Conservation (phyloP, 1,139 yeast genomes). For the Sugiyamaella xylanicola region DNA sequence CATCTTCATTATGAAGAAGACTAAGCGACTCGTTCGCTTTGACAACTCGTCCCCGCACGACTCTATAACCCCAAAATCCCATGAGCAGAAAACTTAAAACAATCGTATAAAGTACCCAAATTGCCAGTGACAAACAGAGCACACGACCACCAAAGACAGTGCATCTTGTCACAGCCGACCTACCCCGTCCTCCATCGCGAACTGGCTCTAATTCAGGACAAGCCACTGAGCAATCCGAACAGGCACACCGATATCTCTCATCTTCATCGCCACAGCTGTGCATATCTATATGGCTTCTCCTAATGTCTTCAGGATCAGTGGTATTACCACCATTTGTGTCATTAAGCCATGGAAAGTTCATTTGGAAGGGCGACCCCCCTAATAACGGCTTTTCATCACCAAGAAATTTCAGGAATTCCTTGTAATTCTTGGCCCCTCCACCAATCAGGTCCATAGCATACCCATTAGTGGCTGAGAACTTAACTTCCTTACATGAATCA, state of each 20-base stretch:
- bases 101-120: slow-evolving; percentile 54
- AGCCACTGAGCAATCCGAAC: slow-evolving; percentile 81
- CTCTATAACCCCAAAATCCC: slow-evolving; percentile 10
- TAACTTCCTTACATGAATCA: slow-evolving; percentile 85
- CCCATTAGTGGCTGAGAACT: slow-evolving; percentile 93
- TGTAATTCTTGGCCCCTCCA: slow-evolving; percentile 83
- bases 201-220: slow-evolving; percentile 65
- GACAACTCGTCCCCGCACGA: slow-evolving; percentile 3
- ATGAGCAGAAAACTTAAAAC: slow-evolving; percentile 1
- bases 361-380: slow-evolving; percentile 96
- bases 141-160: slow-evolving; percentile 12
- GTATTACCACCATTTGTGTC: slow-evolving; percentile 28
- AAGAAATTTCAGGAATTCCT: slow-evolving; percentile 75
- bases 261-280: slow-evolving; percentile 64
- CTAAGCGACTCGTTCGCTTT: slow-evolving; percentile 12
- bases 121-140: slow-evolving; percentile 64
- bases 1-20: slow-evolving; percentile 31
- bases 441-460: slow-evolving; percentile 96
- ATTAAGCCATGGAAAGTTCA: slow-evolving; percentile 62
- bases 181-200: slow-evolving; percentile 34
- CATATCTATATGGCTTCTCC: slow-evolving; percentile 43
- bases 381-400: slow-evolving; percentile 93
- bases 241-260: slow-evolving; percentile 69
- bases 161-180: not conserved
- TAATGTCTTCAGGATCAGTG: slow-evolving; percentile 32